Evolutionary conservation across 169 alveolate species (phyloP).

Genomic region (Eimeria maxima): DNA sequence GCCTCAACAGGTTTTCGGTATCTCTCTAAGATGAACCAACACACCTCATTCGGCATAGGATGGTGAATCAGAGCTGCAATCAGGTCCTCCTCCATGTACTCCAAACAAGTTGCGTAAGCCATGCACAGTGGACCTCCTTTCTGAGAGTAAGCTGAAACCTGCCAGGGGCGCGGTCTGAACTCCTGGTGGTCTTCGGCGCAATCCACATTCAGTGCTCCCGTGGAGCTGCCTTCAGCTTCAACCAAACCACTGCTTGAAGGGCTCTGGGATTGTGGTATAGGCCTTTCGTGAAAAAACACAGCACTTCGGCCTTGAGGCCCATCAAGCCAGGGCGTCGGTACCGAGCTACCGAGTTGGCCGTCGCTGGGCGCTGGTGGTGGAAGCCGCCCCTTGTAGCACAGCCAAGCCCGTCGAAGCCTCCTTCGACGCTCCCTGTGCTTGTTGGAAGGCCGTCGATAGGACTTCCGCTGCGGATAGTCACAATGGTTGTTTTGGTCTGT

Average conservation of each 20-base stretch:
- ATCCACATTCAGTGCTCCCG: neutral
- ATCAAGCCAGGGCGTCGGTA: constrained; percentile 65
- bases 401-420: constrained; percentile 39
- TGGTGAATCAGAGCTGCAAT: constrained; percentile 58
- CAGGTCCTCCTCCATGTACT: constrained; percentile 50
- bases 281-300: neutral
- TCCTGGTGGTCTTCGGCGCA: neutral
- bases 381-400: constrained; percentile 40
- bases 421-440: neutral
- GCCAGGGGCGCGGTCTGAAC: constrained; percentile 55
- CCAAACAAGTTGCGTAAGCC: constrained; percentile 36
- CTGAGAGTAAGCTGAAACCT: neutral
- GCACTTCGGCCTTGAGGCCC: constrained; percentile 31
- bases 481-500: neutral
- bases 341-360: constrained; percentile 26
- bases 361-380: constrained; percentile 16
- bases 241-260: neutral
- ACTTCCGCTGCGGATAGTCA: neutral
- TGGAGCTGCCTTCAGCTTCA: neutral
- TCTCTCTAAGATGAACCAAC: neutral
- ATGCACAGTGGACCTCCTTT: constrained; percentile 50
- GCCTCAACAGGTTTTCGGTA: neutral
- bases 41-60: constrained; percentile 65
- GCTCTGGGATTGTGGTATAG: neutral
- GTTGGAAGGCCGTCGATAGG: neutral